A percentile compares a stretch with the other conserved stretches of the same genome.
These are phyloP conservation scores for Venturia oleaginea DNA, from an alignment of 2,329 filamentous ascomycete genomes.

Conservation along the genomic window DNA sequence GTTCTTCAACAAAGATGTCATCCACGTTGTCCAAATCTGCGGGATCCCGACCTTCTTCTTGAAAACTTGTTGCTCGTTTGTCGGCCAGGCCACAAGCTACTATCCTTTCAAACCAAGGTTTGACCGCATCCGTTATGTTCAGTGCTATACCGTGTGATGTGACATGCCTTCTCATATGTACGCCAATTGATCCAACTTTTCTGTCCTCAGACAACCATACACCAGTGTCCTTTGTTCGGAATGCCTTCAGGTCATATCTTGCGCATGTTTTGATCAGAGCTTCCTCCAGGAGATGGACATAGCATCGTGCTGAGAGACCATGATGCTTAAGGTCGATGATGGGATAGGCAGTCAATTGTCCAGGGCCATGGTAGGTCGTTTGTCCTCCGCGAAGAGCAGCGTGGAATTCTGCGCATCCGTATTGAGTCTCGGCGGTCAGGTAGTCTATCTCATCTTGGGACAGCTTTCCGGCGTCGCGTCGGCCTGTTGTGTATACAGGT, in stretches of 20 bases:
- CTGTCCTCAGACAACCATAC: slow-evolving; percentile 55
- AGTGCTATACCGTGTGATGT: slow-evolving; percentile 77
- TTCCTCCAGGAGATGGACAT: slow-evolving; percentile 70
- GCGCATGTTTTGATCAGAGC: slow-evolving; percentile 60
- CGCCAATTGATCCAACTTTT: slow-evolving; percentile 86
- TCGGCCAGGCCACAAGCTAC: slow-evolving; percentile 83
- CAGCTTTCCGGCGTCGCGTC: slow-evolving; percentile 57
- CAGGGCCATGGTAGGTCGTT: slow-evolving; percentile 91
- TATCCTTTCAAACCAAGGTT: slow-evolving; percentile 60
- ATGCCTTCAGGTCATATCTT: slow-evolving; percentile 51
- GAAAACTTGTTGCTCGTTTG: slow-evolving; percentile 68
- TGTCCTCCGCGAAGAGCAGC: slow-evolving; percentile 77
- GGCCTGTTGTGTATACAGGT: slow-evolving; percentile 83
- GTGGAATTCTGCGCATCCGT: slow-evolving; percentile 49
- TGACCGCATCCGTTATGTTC: slow-evolving; percentile 59
- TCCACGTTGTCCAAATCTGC: slow-evolving; percentile 31
- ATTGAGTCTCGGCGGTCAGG: slow-evolving; percentile 23
- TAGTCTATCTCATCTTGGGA: slow-evolving; percentile 35
- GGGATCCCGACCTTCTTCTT: slow-evolving; percentile 39
- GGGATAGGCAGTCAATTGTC: slow-evolving; percentile 87
- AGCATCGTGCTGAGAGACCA: slow-evolving; percentile 60
- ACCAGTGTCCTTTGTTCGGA: slow-evolving; percentile 67
- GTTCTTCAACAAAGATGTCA: slow-evolving; percentile 31
- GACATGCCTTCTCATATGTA: slow-evolving; percentile 80
- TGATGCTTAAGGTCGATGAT: slow-evolving; percentile 71